These are phyloP conservation scores for Chrysopogon serrulatus DNA, from an alignment of 176 grass and related monocot species.

Conservation along the genomic window DNA sequence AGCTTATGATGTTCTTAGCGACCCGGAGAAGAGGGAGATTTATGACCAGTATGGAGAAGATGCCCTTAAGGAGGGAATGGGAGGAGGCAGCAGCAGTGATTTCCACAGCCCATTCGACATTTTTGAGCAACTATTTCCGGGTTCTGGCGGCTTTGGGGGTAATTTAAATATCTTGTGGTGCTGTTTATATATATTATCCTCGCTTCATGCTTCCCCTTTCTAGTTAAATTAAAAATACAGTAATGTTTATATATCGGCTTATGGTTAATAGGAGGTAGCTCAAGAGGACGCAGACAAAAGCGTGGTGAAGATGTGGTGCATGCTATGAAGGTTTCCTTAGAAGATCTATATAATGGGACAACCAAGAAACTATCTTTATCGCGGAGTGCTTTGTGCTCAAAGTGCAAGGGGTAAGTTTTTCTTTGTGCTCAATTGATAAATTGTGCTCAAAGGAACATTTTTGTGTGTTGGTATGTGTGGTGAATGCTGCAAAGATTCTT, in stretches of 20 bases:
- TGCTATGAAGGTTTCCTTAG: constrained; percentile 81
- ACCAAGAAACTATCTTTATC: constrained; percentile 82
- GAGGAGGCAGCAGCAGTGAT: constrained; percentile 52
- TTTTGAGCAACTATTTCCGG: constrained; percentile 85
- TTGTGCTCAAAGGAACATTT: not conserved
- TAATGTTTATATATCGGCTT: not conserved
- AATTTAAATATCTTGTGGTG: not conserved
- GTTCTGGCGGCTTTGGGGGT: constrained; percentile 55
- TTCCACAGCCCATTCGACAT: constrained; percentile 85
- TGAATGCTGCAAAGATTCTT: not conserved
- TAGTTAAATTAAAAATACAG: not conserved
- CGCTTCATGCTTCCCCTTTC: not conserved
- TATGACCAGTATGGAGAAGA: constrained; percentile 96
- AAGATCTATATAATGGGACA: constrained; percentile 88
- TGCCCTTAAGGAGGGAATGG: constrained; percentile 97
- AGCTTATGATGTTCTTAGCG: constrained; percentile 91
- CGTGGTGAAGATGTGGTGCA: constrained; percentile 82
- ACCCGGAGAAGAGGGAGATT: constrained; percentile 88
- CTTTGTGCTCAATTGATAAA: not conserved
- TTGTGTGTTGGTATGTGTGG: not conserved
- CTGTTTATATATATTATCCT: not conserved
- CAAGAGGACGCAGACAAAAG: constrained; percentile 82
- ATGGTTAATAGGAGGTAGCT: constrained; percentile 60
- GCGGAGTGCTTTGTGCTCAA: constrained; percentile 65
- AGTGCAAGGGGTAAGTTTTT: constrained; percentile 83